Conservation (phyloP, 2,329 filamentous ascomycete genomes). For the Lachnellula hyalina region DNA sequence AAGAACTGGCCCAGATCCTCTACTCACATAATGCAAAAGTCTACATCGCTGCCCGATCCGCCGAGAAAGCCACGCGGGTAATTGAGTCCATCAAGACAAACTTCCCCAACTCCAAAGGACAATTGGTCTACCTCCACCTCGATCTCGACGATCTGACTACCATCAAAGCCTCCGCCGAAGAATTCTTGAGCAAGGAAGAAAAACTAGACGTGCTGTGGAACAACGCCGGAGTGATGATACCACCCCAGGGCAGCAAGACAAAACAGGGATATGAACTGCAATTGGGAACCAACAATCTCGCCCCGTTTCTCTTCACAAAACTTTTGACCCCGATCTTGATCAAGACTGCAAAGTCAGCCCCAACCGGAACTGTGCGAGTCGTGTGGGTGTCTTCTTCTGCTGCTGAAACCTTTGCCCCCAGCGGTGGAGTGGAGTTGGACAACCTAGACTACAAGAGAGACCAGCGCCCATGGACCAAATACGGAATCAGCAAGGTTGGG, state of each 20-base stretch:
- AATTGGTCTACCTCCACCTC: conserved; percentile 34
- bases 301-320: conserved; percentile 35
- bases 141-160: conserved; percentile 36
- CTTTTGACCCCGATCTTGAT: conserved; percentile 33
- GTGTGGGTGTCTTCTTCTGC: conserved; percentile 32
- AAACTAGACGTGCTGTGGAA: conserved; percentile 38
- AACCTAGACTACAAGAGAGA: conserved; percentile 25
- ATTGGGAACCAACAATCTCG: conserved; percentile 35
- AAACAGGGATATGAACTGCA: conserved; percentile 34
- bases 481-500: conserved; percentile 26
- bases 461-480: conserved; percentile 14
- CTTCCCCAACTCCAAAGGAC: conserved; percentile 30
- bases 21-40: conserved; percentile 39
- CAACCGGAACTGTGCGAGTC: conserved; percentile 29
- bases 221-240: conserved; percentile 37
- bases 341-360: conserved; percentile 26
- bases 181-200: conserved; percentile 33
- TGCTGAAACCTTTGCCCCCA: conserved; percentile 18
- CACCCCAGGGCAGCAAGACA: conserved; percentile 31
- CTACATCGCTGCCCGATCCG: conserved; percentile 39
- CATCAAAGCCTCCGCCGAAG: conserved; percentile 34
- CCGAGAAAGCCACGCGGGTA: conserved; percentile 34
- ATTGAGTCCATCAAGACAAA: conserved; percentile 36
- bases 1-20: conserved; percentile 36
- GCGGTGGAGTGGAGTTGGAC: conserved; percentile 20